A percentile compares a stretch with the other conserved stretches of the same genome.
Evolutionary conservation across 176 grass and related monocot species (phyloP).

Genomic region (Carex kokanica): DNA sequence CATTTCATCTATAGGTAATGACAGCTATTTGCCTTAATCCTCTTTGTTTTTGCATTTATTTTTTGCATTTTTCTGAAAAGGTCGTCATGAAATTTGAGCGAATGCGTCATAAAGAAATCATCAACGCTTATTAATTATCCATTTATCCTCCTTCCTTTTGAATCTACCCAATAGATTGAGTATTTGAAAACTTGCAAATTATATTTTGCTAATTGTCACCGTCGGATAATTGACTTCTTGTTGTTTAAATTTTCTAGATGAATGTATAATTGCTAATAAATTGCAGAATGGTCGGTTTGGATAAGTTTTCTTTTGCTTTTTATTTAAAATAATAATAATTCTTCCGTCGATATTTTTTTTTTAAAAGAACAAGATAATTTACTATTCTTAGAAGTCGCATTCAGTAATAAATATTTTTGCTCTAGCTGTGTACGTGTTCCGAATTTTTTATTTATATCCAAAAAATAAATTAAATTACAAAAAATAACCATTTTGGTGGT

Average conservation of each 20-base stretch:
- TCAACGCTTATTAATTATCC: slow-evolving; percentile 4
- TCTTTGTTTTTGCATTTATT: neutral
- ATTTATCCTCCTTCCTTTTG: neutral
- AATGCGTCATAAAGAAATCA: slow-evolving; percentile 1
- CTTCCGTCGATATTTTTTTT: neutral
- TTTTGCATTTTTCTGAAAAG: neutral
- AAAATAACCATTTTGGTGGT: too few relatives aligned
- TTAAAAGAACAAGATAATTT: neutral
- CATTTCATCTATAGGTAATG: slow-evolving; percentile 1
- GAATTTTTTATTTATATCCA: too few relatives aligned
- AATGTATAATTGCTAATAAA: neutral
- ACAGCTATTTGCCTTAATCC: slow-evolving; percentile 18
- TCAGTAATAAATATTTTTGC: neutral
- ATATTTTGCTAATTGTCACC: slow-evolving; percentile 16
- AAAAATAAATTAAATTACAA: too few relatives aligned
- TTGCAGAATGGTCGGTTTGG: slow-evolving; percentile 20
- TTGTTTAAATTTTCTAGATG: neutral
- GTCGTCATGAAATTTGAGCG: neutral
- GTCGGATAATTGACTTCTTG: slow-evolving; percentile 22
- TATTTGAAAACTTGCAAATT: slow-evolving; percentile 14
- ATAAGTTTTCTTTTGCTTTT: slow-evolving; percentile 13
- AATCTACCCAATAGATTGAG: neutral
- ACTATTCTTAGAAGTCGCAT: neutral
- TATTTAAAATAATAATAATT: neutral
- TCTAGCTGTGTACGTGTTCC: too few relatives aligned